Conservation (phyloP, 1,284 basidiomycete species). For the Boletus semigastroideus region DNA sequence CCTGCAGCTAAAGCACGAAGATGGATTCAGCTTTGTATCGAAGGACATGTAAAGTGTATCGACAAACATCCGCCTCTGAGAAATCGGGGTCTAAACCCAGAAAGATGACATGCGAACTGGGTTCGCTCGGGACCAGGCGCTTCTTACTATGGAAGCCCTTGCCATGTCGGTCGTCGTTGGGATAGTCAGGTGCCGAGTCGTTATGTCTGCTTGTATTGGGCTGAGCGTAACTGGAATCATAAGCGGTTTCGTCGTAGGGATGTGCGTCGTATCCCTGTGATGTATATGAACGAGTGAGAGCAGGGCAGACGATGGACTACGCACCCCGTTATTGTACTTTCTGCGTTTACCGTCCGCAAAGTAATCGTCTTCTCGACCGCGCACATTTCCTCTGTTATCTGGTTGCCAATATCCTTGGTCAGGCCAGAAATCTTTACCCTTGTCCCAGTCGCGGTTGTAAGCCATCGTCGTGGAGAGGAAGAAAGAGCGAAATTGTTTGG, state of each 20-base stretch:
- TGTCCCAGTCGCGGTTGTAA: slow-evolving; percentile 80
- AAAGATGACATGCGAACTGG: slow-evolving; percentile 88
- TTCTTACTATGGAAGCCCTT: slow-evolving; percentile 58
- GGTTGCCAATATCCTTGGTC: slow-evolving; percentile 44
- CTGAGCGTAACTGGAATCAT: slow-evolving; percentile 33
- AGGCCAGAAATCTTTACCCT: slow-evolving; percentile 62
- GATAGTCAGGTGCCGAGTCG: slow-evolving; percentile 38
- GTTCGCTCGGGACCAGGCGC: slow-evolving; percentile 73
- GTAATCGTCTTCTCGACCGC: slow-evolving; percentile 67
- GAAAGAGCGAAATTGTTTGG: slow-evolving; percentile 11
- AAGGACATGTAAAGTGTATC: slow-evolving; percentile 38
- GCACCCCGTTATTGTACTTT: slow-evolving; percentile 72
- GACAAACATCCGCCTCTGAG: slow-evolving; percentile 84
- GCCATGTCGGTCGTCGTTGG: slow-evolving; percentile 47
- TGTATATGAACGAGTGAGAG: slow-evolving; percentile 39
- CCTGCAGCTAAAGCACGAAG: slow-evolving; percentile 61
- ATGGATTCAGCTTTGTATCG: slow-evolving; percentile 39
- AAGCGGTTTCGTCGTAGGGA: slow-evolving; percentile 30
- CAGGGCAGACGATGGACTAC: slow-evolving; percentile 26
- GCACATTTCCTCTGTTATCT: slow-evolving; percentile 37
- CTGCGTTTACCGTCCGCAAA: slow-evolving; percentile 70
- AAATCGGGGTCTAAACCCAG: slow-evolving; percentile 88
- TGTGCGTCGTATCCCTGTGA: slow-evolving; percentile 39
- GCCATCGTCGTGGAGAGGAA: slow-evolving; percentile 47
- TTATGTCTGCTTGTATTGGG: slow-evolving; percentile 24